These are phyloP conservation scores for Sporothrix sp. DNA, from an alignment of 2,329 filamentous ascomycete species.

Conservation along the genomic window DNA sequence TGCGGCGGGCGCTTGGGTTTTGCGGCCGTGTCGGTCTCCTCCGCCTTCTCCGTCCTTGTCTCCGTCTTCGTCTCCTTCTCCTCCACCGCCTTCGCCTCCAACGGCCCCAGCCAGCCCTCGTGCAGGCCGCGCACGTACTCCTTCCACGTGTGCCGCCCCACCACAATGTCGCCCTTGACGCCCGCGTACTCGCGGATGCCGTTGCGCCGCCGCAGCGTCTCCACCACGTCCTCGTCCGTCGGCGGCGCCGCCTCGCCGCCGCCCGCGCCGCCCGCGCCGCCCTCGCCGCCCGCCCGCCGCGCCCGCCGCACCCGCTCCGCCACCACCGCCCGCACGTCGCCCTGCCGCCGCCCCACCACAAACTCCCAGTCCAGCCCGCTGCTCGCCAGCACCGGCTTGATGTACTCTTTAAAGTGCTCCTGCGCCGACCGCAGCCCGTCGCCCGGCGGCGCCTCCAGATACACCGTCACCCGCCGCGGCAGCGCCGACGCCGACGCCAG, in stretches of 20 bases:
- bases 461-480: constrained; percentile 76
- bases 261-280: neutral
- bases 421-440: constrained; percentile 78
- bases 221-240: constrained; percentile 50
- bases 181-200: constrained; percentile 64
- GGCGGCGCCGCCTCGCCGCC: constrained; percentile 34
- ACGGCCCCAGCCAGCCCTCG: constrained; percentile 89
- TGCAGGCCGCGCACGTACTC: constrained; percentile 90
- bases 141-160: constrained; percentile 93
- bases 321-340: constrained; percentile 79
- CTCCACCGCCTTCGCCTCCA: constrained; percentile 29
- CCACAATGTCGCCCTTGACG: constrained; percentile 71
- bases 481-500: constrained; percentile 59
- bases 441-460: constrained; percentile 74
- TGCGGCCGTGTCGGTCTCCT: constrained; percentile 27
- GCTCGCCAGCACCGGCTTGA: constrained; percentile 84
- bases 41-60: constrained; percentile 32
- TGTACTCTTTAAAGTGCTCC: constrained; percentile 91
- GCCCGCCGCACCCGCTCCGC: constrained; percentile 76
- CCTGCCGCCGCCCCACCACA: constrained; percentile 80
- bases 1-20: constrained; percentile 50
- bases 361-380: constrained; percentile 95
- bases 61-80: constrained; percentile 25
- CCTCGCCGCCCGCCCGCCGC: constrained; percentile 45
- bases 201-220: constrained; percentile 52